A percentile compares a stretch with the other conserved stretches of the same genome.
These are phyloP conservation scores for Trichosporon sp. DNA, from an alignment of 1,284 basidiomycete species.

Conservation along the genomic window DNA sequence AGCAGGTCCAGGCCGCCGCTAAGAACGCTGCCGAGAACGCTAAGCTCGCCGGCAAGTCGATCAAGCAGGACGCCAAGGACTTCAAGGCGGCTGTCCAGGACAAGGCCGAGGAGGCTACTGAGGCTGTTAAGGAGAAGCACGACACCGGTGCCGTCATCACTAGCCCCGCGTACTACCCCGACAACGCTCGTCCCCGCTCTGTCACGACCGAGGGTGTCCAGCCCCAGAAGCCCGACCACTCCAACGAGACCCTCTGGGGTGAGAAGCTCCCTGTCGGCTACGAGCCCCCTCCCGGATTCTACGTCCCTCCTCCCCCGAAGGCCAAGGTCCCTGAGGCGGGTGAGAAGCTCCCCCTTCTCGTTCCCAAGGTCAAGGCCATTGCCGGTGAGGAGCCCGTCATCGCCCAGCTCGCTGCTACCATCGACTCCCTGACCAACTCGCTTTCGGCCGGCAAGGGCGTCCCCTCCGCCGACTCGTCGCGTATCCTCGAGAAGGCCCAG, in stretches of 20 bases:
- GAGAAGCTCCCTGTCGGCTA: slow-evolving; percentile 78
- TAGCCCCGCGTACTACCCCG: slow-evolving; percentile 35
- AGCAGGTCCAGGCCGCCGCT: slow-evolving; percentile 7
- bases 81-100: slow-evolving; percentile 23
- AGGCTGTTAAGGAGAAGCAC: slow-evolving; percentile 9
- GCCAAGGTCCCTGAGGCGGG: slow-evolving; percentile 22
- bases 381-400: slow-evolving; percentile 80
- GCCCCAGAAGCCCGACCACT: slow-evolving; percentile 34
- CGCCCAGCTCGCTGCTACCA: slow-evolving; percentile 83
- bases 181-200: slow-evolving; percentile 33
- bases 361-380: slow-evolving; percentile 72
- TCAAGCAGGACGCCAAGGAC: slow-evolving; percentile 26
- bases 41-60: slow-evolving; percentile 28
- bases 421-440: slow-evolving; percentile 85
- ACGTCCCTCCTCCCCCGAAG: slow-evolving; percentile 40
- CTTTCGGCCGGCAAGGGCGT: slow-evolving; percentile 63
- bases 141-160: slow-evolving; percentile 27
- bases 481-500: slow-evolving; percentile 60
- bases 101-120: slow-evolving; percentile 23
- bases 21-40: slow-evolving; percentile 25
- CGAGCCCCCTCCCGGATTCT: slow-evolving; percentile 83
- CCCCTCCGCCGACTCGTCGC: slow-evolving; percentile 59
- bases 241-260: slow-evolving; percentile 59
- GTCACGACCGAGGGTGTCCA: slow-evolving; percentile 48
- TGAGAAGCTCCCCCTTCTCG: slow-evolving; percentile 65